phyloP scores from a whole-genome alignment of 192 early-diverging fungal species.

The Umbelopsis sp. region DNA sequence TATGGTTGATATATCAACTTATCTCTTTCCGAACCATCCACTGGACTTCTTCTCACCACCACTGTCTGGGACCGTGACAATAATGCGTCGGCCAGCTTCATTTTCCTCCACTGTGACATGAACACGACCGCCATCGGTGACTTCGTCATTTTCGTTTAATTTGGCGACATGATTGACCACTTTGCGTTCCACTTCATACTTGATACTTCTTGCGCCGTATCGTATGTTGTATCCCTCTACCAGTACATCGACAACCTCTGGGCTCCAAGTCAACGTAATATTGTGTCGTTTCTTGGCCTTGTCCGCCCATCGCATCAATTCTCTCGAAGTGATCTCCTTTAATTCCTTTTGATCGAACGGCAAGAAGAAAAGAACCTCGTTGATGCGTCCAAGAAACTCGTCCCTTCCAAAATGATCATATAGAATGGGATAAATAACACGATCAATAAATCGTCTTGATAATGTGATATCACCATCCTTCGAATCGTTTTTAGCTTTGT shows the following conservation, averaged over 20 bases:
- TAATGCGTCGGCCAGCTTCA: background rate
- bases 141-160: constrained; percentile 46
- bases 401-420: constrained; percentile 45
- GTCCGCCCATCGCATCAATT: constrained; percentile 42
- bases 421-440: constrained; percentile 46
- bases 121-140: constrained; percentile 38
- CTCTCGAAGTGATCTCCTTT: constrained; percentile 30
- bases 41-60: background rate
- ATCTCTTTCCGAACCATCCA: constrained; percentile 16
- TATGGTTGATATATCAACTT: background rate
- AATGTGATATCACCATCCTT: constrained; percentile 33
- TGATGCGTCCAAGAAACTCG: constrained; percentile 49
- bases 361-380: constrained; percentile 48
- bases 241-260: constrained; percentile 39
- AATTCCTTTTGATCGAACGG: constrained; percentile 43
- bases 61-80: background rate
- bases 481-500: constrained; percentile 14
- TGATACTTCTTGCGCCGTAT: constrained; percentile 50
- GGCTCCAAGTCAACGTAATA: constrained; percentile 41
- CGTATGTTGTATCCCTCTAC: constrained; percentile 43
- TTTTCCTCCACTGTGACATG: constrained; percentile 32
- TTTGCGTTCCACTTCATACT: constrained; percentile 46
- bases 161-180: constrained; percentile 47
- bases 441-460: constrained; percentile 42
- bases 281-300: constrained; percentile 44